These are phyloP conservation scores for Calonectria naviculata DNA, from an alignment of 2,329 filamentous ascomycete genomes.

Conservation along the genomic window DNA sequence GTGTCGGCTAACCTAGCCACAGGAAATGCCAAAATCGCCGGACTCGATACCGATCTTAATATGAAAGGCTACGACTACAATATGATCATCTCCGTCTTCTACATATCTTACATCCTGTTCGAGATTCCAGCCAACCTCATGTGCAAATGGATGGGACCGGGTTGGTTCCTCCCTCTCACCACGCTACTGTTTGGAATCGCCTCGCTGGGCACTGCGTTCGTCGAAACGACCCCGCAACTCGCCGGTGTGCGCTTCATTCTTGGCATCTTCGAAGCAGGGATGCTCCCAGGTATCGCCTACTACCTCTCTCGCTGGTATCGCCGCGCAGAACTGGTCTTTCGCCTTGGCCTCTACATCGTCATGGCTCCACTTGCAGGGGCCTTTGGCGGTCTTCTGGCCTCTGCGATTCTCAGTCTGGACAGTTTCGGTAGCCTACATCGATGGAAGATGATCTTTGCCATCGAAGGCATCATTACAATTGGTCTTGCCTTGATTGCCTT, in stretches of 20 bases:
- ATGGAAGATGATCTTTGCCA: not conserved
- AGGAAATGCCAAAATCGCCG: conserved; percentile 10
- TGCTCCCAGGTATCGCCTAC: not conserved
- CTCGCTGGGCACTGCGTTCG: not conserved
- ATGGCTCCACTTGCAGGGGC: conserved; percentile 1
- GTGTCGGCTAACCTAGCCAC: not conserved
- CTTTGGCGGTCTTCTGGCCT: not conserved
- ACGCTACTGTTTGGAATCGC: not conserved
- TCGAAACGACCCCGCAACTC: not conserved
- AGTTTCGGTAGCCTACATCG: not conserved
- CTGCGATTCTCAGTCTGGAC: not conserved
- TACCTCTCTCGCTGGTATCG: not conserved
- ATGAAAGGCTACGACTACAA: conserved; percentile 7
- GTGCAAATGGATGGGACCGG: conserved; percentile 1
- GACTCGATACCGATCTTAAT: conserved; percentile 1
- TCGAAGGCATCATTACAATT: not conserved
- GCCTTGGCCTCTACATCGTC: conserved; percentile 1
- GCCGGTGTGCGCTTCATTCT: not conserved
- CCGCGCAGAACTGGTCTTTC: not conserved
- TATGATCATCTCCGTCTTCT: conserved; percentile 3
- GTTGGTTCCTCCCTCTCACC: conserved; percentile 1
- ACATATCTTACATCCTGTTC: not conserved
- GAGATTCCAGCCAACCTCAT: not conserved
- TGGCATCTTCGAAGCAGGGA: not conserved
- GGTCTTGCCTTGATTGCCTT: not conserved